Conservation (phyloP, 2,329 filamentous ascomycete species). For the Talaromyces sp. region DNA sequence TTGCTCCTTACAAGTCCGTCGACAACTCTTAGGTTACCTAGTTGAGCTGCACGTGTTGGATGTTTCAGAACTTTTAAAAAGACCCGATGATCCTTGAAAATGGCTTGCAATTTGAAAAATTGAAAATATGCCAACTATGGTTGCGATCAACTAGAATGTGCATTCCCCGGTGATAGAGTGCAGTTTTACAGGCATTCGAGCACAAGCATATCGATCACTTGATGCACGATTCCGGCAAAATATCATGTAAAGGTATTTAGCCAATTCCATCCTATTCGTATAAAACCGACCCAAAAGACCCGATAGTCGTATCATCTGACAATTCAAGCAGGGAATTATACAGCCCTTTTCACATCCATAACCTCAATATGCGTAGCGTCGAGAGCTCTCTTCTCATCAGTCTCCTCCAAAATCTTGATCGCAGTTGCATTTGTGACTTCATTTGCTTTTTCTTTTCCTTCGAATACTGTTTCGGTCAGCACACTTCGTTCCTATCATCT, state of each 20-base stretch:
- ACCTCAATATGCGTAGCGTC: background rate
- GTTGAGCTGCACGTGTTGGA: no score
- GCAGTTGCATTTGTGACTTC: constrained; percentile 1
- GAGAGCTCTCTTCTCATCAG: background rate
- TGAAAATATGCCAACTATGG: no score
- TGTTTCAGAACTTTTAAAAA: no score
- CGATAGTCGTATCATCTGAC: background rate
- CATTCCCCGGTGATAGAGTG: background rate
- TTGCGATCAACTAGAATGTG: background rate
- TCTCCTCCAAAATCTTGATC: background rate
- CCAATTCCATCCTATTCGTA: background rate
- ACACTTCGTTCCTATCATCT: background rate
- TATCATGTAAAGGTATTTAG: background rate
- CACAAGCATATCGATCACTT: background rate
- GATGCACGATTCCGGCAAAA: background rate
- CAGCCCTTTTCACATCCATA: background rate
- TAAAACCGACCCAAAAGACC: background rate
- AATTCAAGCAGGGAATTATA: constrained; percentile 1
- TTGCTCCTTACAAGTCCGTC: no score
- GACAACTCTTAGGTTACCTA: no score
- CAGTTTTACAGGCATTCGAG: background rate
- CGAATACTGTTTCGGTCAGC: background rate
- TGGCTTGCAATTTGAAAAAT: no score
- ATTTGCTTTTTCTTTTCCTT: constrained; percentile 6
- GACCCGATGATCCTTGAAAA: no score